Evolutionary conservation across 2,329 filamentous ascomycete genomes (phyloP).

Genomic region (Escovopsis weberi): DNA sequence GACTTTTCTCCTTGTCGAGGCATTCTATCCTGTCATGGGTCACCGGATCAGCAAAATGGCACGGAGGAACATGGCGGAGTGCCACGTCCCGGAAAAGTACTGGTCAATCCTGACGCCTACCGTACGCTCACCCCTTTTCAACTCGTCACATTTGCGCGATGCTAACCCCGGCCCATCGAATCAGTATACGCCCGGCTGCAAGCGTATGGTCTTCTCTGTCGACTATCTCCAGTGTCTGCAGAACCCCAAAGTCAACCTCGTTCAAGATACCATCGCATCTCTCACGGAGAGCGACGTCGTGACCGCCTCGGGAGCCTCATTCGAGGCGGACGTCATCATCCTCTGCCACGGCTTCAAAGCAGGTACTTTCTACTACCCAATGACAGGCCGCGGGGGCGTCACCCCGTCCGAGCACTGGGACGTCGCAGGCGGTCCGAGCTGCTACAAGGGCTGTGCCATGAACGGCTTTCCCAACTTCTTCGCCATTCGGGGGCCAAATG

Average conservation of each 20-base stretch:
- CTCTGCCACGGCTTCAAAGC: neutral
- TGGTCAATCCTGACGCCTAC: neutral
- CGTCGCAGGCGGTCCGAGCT: neutral
- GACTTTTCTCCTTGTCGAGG: neutral
- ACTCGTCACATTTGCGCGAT: too few species aligned
- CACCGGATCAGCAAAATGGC: neutral
- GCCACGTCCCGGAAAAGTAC: neutral
- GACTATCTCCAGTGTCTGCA: neutral
- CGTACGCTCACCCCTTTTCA: neutral
- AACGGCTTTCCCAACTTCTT: neutral
- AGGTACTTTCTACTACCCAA: neutral
- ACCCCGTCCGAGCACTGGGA: neutral
- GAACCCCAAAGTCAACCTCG: neutral
- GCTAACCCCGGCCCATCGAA: neutral
- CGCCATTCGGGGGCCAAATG: constrained; percentile 7
- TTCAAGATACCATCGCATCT: neutral
- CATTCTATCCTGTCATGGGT: neutral
- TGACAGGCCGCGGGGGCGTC: neutral
- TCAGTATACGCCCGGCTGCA: neutral
- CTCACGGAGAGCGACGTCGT: neutral
- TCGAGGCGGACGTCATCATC: neutral
- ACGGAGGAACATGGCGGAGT: neutral
- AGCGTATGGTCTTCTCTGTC: neutral
- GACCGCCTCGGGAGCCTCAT: neutral
- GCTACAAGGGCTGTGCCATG: neutral